A percentile compares a stretch with the other conserved stretches of the same genome.
Evolutionary conservation across 345 rosid genomes (phyloP).

Genomic region (Salix suchowensis): DNA sequence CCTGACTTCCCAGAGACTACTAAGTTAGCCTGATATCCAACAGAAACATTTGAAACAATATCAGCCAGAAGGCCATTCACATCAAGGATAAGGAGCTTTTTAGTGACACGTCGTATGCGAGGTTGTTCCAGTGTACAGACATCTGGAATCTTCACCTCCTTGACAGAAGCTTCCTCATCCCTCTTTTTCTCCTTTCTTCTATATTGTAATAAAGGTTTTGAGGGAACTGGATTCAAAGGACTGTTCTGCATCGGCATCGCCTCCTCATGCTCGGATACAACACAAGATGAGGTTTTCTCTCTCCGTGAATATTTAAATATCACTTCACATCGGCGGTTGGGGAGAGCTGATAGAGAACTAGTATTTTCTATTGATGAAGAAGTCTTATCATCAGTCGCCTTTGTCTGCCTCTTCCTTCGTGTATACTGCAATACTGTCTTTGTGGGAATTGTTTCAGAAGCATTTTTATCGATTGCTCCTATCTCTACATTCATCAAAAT

Average conservation of each 20-base stretch:
- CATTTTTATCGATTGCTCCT: not conserved
- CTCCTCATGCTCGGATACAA: too few relatives aligned
- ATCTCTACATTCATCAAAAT: not conserved
- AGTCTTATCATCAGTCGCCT: not conserved
- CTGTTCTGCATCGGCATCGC: too few relatives aligned
- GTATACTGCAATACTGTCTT: not conserved
- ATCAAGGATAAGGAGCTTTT: constrained; percentile 31
- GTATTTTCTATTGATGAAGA: not conserved
- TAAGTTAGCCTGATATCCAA: not conserved
- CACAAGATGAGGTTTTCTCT: not conserved
- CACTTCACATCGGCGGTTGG: constrained; percentile 4
- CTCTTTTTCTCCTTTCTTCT: too few relatives aligned
- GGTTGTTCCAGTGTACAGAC: constrained; percentile 21
- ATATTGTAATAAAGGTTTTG: too few relatives aligned
- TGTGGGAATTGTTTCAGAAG: not conserved
- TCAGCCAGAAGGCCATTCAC: constrained; percentile 32
- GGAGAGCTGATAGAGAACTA: not conserved
- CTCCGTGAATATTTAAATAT: constrained; percentile 4
- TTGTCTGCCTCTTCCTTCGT: not conserved
- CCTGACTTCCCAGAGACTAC: constrained; percentile 19
- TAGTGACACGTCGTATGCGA: constrained; percentile 4
- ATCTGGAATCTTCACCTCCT: constrained; percentile 17
- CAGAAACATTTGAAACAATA: constrained; percentile 10
- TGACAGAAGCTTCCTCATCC: too few relatives aligned
- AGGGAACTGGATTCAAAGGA: too few relatives aligned